These are phyloP conservation scores for Cymbomonas tetramitiformis DNA, from an alignment of 139 green algal species.

Conservation along the genomic window DNA sequence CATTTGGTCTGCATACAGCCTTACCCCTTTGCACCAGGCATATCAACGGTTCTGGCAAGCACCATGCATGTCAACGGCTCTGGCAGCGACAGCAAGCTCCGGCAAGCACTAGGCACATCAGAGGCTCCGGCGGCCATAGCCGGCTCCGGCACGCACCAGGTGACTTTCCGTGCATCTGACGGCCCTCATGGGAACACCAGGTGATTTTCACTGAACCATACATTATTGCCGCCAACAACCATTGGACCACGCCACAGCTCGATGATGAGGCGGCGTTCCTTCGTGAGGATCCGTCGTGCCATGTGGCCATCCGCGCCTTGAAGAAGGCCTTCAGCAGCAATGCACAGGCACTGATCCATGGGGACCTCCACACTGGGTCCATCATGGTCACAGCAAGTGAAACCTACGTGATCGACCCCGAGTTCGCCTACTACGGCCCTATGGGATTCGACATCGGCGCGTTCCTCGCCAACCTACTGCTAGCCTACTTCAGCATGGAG, in stretches of 20 bases:
- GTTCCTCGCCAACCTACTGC: slow-evolving; percentile 79
- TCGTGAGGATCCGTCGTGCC: slow-evolving; percentile 45
- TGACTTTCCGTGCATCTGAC: too few species aligned
- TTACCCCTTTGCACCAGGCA: too few species aligned
- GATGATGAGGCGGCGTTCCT: slow-evolving; percentile 52
- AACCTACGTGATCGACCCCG: slow-evolving; percentile 66
- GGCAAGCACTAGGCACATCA: too few species aligned
- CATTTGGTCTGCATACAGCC: too few species aligned
- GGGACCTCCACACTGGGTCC: slow-evolving; percentile 88
- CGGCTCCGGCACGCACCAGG: too few species aligned
- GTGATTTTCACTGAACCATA: slow-evolving; percentile 94
- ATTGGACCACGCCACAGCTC: slow-evolving; percentile 65
- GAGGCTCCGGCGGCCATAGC: too few species aligned
- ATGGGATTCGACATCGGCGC: slow-evolving; percentile 93
- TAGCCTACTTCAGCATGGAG: slow-evolving; percentile 70
- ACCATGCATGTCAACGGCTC: too few species aligned
- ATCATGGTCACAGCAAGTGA: slow-evolving; percentile 62
- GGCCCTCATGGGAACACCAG: too few species aligned
- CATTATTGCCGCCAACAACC: slow-evolving; percentile 46
- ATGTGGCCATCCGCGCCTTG: slow-evolving; percentile 45
- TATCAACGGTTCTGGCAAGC: too few species aligned
- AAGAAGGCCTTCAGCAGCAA: slow-evolving; percentile 62
- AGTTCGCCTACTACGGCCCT: slow-evolving; percentile 90
- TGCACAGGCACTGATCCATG: slow-evolving; percentile 78
- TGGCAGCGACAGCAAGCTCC: too few species aligned